phyloP scores from a whole-genome alignment of 352 stramenopile species.

The Lagenidium giganteum region DNA sequence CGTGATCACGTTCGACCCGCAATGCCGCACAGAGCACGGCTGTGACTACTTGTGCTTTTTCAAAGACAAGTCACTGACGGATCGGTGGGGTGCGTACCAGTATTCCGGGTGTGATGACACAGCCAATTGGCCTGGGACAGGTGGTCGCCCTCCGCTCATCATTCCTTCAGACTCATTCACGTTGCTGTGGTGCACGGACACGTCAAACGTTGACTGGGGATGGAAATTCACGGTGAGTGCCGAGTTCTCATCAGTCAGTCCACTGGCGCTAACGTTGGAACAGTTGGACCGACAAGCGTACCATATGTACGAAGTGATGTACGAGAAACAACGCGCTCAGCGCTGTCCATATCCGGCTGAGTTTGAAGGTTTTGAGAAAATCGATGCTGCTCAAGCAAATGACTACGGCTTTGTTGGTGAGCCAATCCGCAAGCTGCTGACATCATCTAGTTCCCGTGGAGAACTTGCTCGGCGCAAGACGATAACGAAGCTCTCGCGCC shows the following conservation, averaged over 20 bases:
- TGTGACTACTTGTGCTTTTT: slow-evolving; percentile 86
- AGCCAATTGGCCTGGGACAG: slow-evolving; percentile 78
- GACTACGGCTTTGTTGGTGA: no score
- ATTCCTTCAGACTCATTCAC: slow-evolving; percentile 77
- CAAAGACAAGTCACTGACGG: slow-evolving; percentile 66
- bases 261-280: slow-evolving; percentile 40
- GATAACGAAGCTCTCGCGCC: no score
- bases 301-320: slow-evolving; percentile 61
- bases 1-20: slow-evolving; percentile 67
- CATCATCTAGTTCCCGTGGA: no score
- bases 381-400: slow-evolving; percentile 4
- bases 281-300: slow-evolving; percentile 58
- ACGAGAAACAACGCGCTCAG: slow-evolving; percentile 52
- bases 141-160: slow-evolving; percentile 51
- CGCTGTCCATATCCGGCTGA: slow-evolving; percentile 28
- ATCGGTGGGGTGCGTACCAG: slow-evolving; percentile 54
- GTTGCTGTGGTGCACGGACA: slow-evolving; percentile 81
- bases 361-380: slow-evolving; percentile 45
- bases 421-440: no score
- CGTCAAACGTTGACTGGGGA: slow-evolving; percentile 86
- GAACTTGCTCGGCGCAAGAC: no score
- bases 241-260: slow-evolving; percentile 40
- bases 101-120: slow-evolving; percentile 62
- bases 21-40: slow-evolving; percentile 52
- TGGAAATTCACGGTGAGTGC: slow-evolving; percentile 77